Evolutionary conservation across 148 eudicot species (phyloP).

Genomic region (Gaultheria prostrata): DNA sequence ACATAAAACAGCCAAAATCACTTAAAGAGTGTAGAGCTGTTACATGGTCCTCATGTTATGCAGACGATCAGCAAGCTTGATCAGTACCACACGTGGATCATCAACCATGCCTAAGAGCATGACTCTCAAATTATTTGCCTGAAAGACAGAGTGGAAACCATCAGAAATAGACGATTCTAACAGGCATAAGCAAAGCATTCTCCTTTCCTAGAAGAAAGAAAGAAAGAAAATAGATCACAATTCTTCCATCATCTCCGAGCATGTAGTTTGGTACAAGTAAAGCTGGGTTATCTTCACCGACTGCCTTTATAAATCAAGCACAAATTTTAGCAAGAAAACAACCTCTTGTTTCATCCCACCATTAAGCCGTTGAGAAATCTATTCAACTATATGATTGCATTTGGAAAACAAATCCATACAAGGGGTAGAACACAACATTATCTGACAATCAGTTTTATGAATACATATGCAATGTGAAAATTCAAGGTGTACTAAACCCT

Average conservation of each 20-base stretch:
- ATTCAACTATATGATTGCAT: neutral
- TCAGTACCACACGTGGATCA: conserved; percentile 97
- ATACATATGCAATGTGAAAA: neutral
- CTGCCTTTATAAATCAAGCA: neutral
- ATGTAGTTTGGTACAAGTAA: neutral
- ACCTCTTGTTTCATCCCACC: neutral
- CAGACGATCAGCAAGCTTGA: conserved; percentile 98
- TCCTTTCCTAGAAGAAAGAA: conserved; percentile 7
- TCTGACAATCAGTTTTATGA: neutral
- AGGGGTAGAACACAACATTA: no score
- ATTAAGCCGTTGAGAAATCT: neutral
- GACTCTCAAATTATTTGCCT: conserved; percentile 86
- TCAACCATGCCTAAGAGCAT: conserved; percentile 98
- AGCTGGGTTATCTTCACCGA: neutral
- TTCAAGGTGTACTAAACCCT: neutral
- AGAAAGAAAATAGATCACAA: neutral
- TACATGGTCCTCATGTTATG: conserved; percentile 99
- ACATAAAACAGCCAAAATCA: conserved; percentile 12
- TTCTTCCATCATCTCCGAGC: neutral
- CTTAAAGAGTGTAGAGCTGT: conserved; percentile 1
- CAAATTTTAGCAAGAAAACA: neutral
- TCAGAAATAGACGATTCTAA: neutral
- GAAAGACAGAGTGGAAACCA: conserved; percentile 18
- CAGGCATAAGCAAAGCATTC: conserved; percentile 8
- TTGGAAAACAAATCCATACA: neutral